Conservation (phyloP, 148 eudicot genomes). For the Rhododendron henanense region DNA sequence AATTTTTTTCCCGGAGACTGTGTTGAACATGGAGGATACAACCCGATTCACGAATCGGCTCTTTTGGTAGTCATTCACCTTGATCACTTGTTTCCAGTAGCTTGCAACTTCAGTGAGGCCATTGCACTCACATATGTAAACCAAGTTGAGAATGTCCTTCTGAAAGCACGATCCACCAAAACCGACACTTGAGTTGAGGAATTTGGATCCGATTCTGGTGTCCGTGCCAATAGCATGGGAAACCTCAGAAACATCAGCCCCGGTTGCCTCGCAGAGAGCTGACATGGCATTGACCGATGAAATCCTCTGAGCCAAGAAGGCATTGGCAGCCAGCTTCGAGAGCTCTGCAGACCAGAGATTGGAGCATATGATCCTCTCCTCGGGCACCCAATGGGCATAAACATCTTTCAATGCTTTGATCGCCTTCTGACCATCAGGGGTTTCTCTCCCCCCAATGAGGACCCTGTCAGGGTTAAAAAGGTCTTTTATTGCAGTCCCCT, state of each 20-base stretch:
- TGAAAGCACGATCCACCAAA: conserved; percentile 70
- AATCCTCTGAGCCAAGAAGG: conserved; percentile 64
- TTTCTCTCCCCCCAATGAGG: conserved; percentile 65
- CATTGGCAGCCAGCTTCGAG: conserved; percentile 68
- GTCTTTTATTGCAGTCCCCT: conserved; percentile 61
- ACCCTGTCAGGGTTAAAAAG: conserved; percentile 58
- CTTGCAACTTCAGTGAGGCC: conserved; percentile 58
- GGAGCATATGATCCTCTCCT: conserved; percentile 51
- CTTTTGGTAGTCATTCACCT: conserved; percentile 63
- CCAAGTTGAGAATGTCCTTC: conserved; percentile 59
- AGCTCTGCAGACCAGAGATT: conserved; percentile 73
- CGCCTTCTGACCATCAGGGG: conserved; percentile 49
- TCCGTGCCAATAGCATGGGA: conserved; percentile 59
- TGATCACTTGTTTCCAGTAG: conserved; percentile 67
- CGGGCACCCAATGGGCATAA: conserved; percentile 69
- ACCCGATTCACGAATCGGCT: conserved; percentile 57
- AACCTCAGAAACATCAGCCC: conserved; percentile 56
- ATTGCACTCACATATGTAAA: conserved; percentile 61
- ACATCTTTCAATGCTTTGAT: conserved; percentile 44
- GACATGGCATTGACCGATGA: conserved; percentile 69
- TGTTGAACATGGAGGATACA: conserved; percentile 65
- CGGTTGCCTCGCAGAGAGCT: conserved; percentile 63
- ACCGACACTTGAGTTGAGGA: conserved; percentile 59
- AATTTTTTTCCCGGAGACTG: conserved; percentile 49
- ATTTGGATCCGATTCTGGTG: conserved; percentile 54